phyloP scores from a whole-genome alignment of 331 rosid genomes.

The Dryas integrifolia region DNA sequence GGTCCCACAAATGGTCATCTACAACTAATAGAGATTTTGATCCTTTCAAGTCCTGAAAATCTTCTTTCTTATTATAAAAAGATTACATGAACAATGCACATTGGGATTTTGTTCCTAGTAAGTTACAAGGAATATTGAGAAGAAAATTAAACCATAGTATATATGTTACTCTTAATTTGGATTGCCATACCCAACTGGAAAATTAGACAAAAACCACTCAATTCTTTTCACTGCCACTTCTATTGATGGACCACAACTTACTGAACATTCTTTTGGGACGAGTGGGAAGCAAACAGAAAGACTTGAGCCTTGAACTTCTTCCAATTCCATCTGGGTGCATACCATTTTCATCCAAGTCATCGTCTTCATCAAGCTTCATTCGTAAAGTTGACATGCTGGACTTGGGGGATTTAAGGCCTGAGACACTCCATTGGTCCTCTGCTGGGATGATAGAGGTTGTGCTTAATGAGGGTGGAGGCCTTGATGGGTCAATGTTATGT shows the following conservation, averaged over 20 bases:
- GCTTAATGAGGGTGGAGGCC: conserved; percentile 63
- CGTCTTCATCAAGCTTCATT: conserved; percentile 91
- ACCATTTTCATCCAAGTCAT: conserved; percentile 54
- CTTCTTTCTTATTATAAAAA: conserved; percentile 52
- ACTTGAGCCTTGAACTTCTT: conserved; percentile 57
- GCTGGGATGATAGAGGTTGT: conserved; percentile 53
- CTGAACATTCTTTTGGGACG: conserved; percentile 84
- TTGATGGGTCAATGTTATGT: conserved; percentile 75
- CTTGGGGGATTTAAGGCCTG: conserved; percentile 78
- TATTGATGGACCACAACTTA: conserved; percentile 79
- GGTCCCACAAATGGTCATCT: conserved; percentile 61
- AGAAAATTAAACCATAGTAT: conserved; percentile 22
- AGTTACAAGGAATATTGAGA: conserved; percentile 43
- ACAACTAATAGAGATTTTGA: conserved; percentile 54
- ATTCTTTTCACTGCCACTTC: conserved; percentile 61
- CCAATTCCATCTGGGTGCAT: conserved; percentile 45
- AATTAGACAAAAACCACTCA: conserved; percentile 50
- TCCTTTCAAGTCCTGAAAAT: conserved; percentile 44
- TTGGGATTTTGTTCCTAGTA: conserved; percentile 51
- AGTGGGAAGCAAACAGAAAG: conserved; percentile 64
- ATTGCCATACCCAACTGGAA: conserved; percentile 37
- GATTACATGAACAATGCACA: conserved; percentile 65
- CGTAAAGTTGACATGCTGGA: conserved; percentile 70
- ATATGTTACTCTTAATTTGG: conserved; percentile 43
- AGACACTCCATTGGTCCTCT: conserved; percentile 87